Evolutionary conservation across 495 filamentous ascomycete species (phyloP).

Genomic region (Saxophila tyrrhenica): DNA sequence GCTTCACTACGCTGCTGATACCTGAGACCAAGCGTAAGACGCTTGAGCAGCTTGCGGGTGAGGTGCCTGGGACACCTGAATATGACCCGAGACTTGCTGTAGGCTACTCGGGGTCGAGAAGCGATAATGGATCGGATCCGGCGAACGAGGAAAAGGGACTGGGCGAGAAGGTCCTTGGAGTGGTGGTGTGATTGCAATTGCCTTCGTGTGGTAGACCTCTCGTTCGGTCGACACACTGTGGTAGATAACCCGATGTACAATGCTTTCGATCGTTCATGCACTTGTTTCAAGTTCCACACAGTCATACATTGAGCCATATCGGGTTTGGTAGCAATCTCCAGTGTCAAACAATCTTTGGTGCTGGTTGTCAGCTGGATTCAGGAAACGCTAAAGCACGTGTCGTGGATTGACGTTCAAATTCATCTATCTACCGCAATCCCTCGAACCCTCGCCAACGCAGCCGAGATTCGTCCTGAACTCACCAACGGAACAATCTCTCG

Average conservation of each 20-base stretch:
- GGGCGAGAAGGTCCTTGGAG: neutral
- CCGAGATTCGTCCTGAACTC: no score
- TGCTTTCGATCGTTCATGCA: neutral
- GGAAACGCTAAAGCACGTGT: no score
- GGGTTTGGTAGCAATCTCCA: no score
- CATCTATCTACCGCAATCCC: no score
- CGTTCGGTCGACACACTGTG: neutral
- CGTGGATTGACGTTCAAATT: no score
- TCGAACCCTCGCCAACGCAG: no score
- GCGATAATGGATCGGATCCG: neutral
- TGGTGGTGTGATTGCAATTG: neutral
- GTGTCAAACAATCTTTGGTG: no score
- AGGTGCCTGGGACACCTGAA: constrained; percentile 16
- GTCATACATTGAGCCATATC: no score
- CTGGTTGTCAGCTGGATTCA: no score
- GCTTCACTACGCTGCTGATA: constrained; percentile 54
- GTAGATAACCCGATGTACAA: neutral
- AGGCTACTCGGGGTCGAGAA: neutral
- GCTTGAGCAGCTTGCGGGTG: constrained; percentile 22
- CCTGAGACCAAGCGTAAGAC: constrained; percentile 66
- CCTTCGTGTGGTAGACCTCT: neutral
- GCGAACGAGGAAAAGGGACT: neutral
- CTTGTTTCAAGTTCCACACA: no score
- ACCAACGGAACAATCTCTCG: no score
- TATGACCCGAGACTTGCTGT: neutral